A percentile compares a stretch with the other conserved stretches of the same genome.
These are phyloP conservation scores for Lecanicillium sp. DNA, from an alignment of 2,329 filamentous ascomycete species.

Conservation along the genomic window DNA sequence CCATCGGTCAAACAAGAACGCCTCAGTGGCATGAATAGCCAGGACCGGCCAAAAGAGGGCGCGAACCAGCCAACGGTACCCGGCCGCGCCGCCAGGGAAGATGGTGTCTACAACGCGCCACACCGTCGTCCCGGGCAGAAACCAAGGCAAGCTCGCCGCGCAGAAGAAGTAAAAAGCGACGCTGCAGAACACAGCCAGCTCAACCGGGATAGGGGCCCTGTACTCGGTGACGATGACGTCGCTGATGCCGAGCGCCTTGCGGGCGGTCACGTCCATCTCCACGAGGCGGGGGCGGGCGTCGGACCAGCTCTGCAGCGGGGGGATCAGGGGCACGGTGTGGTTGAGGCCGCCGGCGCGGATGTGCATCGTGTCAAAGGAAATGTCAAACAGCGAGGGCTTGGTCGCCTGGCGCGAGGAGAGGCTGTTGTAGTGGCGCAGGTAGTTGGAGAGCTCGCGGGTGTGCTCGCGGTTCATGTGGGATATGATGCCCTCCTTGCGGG, in stretches of 20 bases:
- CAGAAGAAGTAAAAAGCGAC: slow-evolving; percentile 47
- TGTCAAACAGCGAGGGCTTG: slow-evolving; percentile 32
- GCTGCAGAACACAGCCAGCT: slow-evolving; percentile 45
- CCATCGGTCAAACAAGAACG: slow-evolving; percentile 40
- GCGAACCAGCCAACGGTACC: slow-evolving; percentile 52
- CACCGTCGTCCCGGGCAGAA: slow-evolving; percentile 41
- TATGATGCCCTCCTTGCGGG: slow-evolving; percentile 38
- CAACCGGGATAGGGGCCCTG: slow-evolving; percentile 31
- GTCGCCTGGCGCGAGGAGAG: slow-evolving; percentile 49
- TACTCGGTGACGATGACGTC: slow-evolving; percentile 34
- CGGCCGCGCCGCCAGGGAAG: slow-evolving; percentile 50
- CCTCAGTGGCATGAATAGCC: slow-evolving; percentile 58
- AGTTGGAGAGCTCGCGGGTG: slow-evolving; percentile 63
- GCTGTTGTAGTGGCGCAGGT: slow-evolving; percentile 64
- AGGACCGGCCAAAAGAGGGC: slow-evolving; percentile 52
- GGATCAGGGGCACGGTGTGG: slow-evolving; percentile 55
- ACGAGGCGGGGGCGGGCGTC: slow-evolving; percentile 66
- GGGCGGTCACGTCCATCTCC: slow-evolving; percentile 55
- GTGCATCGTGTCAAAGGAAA: slow-evolving; percentile 10
- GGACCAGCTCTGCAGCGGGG: slow-evolving; percentile 58
- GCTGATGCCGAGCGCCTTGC: slow-evolving; percentile 52
- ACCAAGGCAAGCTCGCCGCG: slow-evolving; percentile 38
- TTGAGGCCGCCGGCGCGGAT: slow-evolving; percentile 19
- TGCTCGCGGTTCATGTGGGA: slow-evolving; percentile 87
- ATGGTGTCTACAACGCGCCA: slow-evolving; percentile 41